Percentiles rank a stretch among this genome's conserved stretches.
Conservation (phyloP, 225 moss, liverwort and hornwort genomes). For the Rhytidiadelphus loreus region DNA sequence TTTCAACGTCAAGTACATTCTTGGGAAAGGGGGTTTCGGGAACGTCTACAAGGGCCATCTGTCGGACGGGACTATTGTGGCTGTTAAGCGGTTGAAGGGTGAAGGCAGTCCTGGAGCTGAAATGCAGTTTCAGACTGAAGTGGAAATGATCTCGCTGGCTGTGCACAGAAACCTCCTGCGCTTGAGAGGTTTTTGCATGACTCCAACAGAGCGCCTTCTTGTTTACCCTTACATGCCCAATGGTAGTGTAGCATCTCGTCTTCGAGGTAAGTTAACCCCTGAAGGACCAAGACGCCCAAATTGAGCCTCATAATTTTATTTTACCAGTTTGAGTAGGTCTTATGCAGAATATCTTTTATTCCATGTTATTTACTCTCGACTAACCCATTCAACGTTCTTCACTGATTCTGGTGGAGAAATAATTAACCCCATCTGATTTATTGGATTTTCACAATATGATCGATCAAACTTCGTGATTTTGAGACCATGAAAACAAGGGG, state of each 20-base stretch:
- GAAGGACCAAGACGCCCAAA: neutral
- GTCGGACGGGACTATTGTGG: conserved; percentile 67
- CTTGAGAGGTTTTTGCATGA: conserved; percentile 87
- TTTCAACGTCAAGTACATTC: conserved; percentile 66
- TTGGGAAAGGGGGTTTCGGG: conserved; percentile 88
- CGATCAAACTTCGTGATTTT: neutral
- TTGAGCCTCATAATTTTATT: neutral
- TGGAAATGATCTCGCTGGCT: conserved; percentile 90
- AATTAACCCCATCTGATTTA: too few relatives aligned
- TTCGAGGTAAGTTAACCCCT: conserved; percentile 43
- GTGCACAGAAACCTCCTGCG: conserved; percentile 84
- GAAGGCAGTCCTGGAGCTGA: conserved; percentile 80
- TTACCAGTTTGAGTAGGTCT: neutral
- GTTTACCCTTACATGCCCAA: conserved; percentile 96
- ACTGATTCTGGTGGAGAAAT: neutral
- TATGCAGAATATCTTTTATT: neutral
- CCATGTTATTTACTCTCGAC: neutral
- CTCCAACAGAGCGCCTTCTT: conserved; percentile 80
- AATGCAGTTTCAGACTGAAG: conserved; percentile 93
- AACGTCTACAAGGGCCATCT: conserved; percentile 86
- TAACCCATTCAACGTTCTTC: neutral
- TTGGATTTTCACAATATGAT: neutral
- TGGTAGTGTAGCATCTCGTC: conserved; percentile 91
- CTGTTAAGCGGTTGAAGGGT: conserved; percentile 82
- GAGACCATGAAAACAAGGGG: neutral